phyloP scores from a whole-genome alignment of 805 yeast genomes.

The Jamesozyma gamospora region DNA sequence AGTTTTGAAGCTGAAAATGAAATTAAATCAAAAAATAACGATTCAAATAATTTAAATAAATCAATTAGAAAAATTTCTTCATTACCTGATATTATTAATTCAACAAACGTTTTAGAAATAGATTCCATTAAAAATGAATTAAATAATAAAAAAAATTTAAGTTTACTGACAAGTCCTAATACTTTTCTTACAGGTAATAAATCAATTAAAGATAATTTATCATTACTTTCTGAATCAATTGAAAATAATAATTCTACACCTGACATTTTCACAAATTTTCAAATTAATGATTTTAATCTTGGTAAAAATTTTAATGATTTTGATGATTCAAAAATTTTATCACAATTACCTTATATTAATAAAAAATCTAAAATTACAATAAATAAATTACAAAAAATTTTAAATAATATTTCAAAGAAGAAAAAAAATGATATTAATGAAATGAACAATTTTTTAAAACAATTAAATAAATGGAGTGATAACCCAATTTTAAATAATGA shows the following conservation, averaged over 20 bases:
- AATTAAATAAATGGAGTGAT: constrained; percentile 4
- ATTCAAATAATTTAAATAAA: neutral
- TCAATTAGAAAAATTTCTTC: neutral
- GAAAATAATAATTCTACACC: neutral
- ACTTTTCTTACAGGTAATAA: constrained; percentile 23
- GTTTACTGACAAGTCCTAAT: constrained; percentile 5
- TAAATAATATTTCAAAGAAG: constrained; percentile 1
- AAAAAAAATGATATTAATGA: neutral
- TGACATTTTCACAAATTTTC: neutral
- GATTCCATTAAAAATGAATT: no score
- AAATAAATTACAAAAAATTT: neutral
- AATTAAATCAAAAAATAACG: no score
- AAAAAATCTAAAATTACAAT: neutral
- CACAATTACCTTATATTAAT: neutral
- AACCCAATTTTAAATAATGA: constrained; percentile 1
- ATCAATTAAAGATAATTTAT: neutral
- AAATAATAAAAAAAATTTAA: no score
- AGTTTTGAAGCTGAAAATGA: no score
- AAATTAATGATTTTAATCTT: no score
- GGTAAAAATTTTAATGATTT: neutral
- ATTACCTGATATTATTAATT: neutral
- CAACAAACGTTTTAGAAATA: neutral
- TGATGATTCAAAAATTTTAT: neutral
- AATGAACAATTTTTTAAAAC: constrained; percentile 1
- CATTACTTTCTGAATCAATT: neutral